phyloP scores from a whole-genome alignment of 192 early-diverging fungal genomes.

The Obelidium mucronatum region DNA sequence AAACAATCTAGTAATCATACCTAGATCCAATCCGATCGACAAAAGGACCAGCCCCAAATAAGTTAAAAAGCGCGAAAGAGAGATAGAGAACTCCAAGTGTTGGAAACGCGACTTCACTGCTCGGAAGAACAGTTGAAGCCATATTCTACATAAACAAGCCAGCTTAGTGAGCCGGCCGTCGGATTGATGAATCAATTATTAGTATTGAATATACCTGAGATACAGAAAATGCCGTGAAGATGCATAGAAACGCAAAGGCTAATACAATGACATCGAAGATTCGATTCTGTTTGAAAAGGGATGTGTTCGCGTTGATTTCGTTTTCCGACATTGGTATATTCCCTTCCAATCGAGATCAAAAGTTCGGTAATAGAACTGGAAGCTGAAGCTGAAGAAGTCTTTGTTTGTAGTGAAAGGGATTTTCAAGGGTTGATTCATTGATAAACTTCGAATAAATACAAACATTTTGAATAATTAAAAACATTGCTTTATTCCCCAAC shows the following conservation, averaged over 20 bases:
- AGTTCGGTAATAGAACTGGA: too few species aligned
- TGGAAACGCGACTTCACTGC: slow-evolving; percentile 21
- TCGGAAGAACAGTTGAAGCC: slow-evolving; percentile 32
- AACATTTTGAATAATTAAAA: too few species aligned
- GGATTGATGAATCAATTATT: not conserved
- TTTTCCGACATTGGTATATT: too few species aligned
- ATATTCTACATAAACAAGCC: slow-evolving; percentile 16
- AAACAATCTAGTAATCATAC: not conserved
- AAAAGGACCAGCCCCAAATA: slow-evolving; percentile 28
- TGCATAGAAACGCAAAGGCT: slow-evolving; percentile 15
- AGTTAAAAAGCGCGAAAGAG: slow-evolving; percentile 34
- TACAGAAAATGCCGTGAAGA: slow-evolving; percentile 22
- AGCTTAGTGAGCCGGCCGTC: too few species aligned
- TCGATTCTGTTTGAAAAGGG: slow-evolving; percentile 18
- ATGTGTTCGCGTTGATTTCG: too few species aligned
- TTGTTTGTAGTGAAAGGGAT: too few species aligned
- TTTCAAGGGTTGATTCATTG: too few species aligned
- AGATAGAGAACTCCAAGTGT: slow-evolving; percentile 26
- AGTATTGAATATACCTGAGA: slow-evolving; percentile 7
- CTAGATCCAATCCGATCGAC: slow-evolving; percentile 33
- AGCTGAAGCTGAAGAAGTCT: too few species aligned
- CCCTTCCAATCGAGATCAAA: too few species aligned
- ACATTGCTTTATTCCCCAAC: too few species aligned
- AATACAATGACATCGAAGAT: slow-evolving; percentile 24
- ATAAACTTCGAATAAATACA: too few species aligned